Evolutionary conservation across 75 land plant genomes (phyloP), one percentile per base, ranked within the genome.

Genomic region (Pinus tabuliformis): DNA sequence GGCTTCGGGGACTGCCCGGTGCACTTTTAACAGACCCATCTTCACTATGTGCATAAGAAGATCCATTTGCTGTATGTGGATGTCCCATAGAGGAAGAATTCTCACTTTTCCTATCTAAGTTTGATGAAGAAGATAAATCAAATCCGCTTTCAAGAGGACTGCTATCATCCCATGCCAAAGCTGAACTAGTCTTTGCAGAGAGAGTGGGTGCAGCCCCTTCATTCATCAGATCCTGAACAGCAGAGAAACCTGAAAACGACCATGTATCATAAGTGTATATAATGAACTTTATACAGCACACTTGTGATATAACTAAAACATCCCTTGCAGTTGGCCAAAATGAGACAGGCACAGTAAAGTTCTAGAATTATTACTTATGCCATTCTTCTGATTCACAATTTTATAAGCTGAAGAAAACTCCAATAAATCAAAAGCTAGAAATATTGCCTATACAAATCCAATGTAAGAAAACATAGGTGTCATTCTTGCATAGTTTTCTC

Each of bases 191-290:
- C 49, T 85, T 89, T 70, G 82, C 70, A 68, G 91, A 66, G 60
- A 58, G 62, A 74, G 57, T 72, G 30, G 62, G 66, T 56, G 74
- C 84, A 83, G 85, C 80, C 42, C 59, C 83, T 74, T 88, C 95
- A 59, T 85, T 73, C 26, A 82, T 83, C 30, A 82, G 75, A 33
- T 90, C 91, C 60, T 88, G 90, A 37, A 79, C 84, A 65, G 83
- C 65, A n/a, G 75, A 28, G 74, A 85, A 88, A n/a, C 95, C 97
- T 94, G 89, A 60, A 79, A 63, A 21, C 0, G 13, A 21, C 62
- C 66, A 57, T 30, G 37, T 58, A 63, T 33, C 56, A 61, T 33
- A 74, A 77, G 30, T 37, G 16, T 17, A 24, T 20, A 9, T 26
- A 70, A 22, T 59, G 36, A 20, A 22, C 45, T 58, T 28, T 37